A percentile compares a stretch with the other conserved stretches of the same genome.
Conservation (phyloP, 2,329 filamentous ascomycete species). For the Aspergillus amoenus region DNA sequence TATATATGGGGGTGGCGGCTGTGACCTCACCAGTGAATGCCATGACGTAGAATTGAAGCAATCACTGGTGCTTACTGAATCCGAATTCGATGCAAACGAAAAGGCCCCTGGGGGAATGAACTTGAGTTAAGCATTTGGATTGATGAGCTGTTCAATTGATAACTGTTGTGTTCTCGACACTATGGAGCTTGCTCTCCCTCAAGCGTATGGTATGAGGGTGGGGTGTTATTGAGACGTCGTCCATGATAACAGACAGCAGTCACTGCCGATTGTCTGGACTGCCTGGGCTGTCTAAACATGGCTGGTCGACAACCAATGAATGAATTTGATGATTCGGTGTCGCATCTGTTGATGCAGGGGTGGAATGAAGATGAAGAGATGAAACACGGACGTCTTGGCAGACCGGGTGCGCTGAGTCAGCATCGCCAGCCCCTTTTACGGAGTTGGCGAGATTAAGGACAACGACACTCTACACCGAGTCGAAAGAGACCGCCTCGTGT, state of each 20-base stretch:
- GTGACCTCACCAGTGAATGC: conserved; percentile 1
- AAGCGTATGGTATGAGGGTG: no score
- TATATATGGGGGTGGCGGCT: not conserved
- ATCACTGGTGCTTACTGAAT: not conserved
- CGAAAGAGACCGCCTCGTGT: conserved; percentile 11
- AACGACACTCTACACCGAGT: not conserved
- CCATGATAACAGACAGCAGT: no score
- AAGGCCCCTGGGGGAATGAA: not conserved
- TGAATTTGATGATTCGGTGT: not conserved
- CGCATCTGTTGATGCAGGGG: not conserved
- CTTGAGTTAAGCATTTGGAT: not conserved
- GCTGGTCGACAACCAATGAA: not conserved
- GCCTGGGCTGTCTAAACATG: not conserved
- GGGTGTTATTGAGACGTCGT: no score
- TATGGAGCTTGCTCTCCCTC: no score
- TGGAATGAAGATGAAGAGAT: conserved; percentile 1
- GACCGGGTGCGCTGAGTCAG: conserved; percentile 29
- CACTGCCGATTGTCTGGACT: no score
- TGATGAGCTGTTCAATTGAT: not conserved
- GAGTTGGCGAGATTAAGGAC: conserved; percentile 6
- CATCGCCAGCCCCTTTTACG: conserved; percentile 39
- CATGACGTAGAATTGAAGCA: conserved; percentile 4
- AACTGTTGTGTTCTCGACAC: not conserved
- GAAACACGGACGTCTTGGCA: conserved; percentile 21
- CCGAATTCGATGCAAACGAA: not conserved